Evolutionary conservation across 148 eudicot species (phyloP), one percentile per base, ranked within the genome.

Genomic region (Gaultheria prostrata): DNA sequence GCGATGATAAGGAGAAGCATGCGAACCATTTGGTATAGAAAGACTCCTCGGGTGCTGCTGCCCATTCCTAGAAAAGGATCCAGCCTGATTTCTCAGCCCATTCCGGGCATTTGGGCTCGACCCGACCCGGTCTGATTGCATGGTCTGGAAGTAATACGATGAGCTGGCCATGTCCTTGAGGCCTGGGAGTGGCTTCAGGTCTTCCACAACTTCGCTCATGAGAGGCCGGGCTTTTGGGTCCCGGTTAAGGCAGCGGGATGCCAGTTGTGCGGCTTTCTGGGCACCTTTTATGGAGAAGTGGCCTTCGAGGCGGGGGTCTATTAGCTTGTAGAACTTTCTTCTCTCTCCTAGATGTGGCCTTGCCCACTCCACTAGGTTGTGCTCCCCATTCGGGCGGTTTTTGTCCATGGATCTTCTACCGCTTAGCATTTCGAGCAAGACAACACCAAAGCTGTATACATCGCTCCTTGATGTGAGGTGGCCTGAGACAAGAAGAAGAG

Each of bases 91-190:
- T 82, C 89, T 78, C 43, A 87, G 20, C 21, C 87, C 87, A 12
- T 81, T 85, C 77, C 82, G 86, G 7, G 87, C 63, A 69, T 88
- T 89, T 0, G 89, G 89, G 65, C 88, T 90, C n/a, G 90, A 84
- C 20, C 87, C 82, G 3, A 83, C 83, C 1, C 92, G 89, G 77
- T 90, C 92, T 21, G 90, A 86, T 83, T 90, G 92, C 86, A 89
- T 79, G 6, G 87, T 90, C 85, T 90, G 92, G 80, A 90, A 90
- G 85, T 84, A 89, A 78, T 87, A 90, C 12, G 91, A 90, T 5
- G 92, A 87, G 87, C 91, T 89, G 1, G 92, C 92, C 92, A 90
- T 90, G 88, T 90, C 92, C 79, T 89, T 89, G 57, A 90, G 91
- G 83, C 76, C 83, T 48, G 92, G 92, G 51, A 90, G 85, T n/a